Base-by-base conservation (phyloP, 306 rosid species). In the Sesbania bispinosa region DNA sequence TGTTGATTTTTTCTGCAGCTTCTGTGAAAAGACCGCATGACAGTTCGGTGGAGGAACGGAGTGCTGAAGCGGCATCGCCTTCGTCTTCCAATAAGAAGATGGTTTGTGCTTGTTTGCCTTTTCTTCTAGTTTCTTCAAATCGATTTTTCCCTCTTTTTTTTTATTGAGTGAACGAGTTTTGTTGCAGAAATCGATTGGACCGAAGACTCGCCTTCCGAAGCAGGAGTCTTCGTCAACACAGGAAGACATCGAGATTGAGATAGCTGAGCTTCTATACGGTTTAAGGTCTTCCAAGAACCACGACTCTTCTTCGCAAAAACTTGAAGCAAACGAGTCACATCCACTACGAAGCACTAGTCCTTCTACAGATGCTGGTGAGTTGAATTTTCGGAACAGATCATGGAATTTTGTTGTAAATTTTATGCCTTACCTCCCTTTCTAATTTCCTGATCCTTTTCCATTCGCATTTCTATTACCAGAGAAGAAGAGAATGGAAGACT, bases 251-350 rank as follows among this genome's bases (percentile, higher is more conserved):
- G 88, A 85, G 82, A 80, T 74, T 62, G 86, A 85, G 81, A 76
- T 88, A 57, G 92, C 92, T 10, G 89, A 85, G 85, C 78, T 88
- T 78, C 76, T 88, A 3, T 85, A 19, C 14, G 85, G 83, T 21
- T 76, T 88, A 4, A 74, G 16, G 76, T 60, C 74, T 43, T 75
- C 84, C 5, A 77, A 42, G 27, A 71, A 76, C 15, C 75, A 47
- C 27, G 79, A 57, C 3, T 45, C 27, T 45, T 64, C 67, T 11
- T 38, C 59, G 7, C 53, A 39, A 19, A 79, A 76, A 27, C 59
- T 11, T 23, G 83, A 74, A 43, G 41, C 38, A 10, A 73, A 58
- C 35, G 80, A 62, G 71, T 26, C 35, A 27, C 48, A 20, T 18
- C 69, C 46, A 1, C 15, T 0, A 11, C 5, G 46, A 15, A 39